A percentile compares a stretch with the other conserved stretches of the same genome.
phyloP scores from a whole-genome alignment of 139 green algal genomes.

The Ostreobium quekettii region DNA sequence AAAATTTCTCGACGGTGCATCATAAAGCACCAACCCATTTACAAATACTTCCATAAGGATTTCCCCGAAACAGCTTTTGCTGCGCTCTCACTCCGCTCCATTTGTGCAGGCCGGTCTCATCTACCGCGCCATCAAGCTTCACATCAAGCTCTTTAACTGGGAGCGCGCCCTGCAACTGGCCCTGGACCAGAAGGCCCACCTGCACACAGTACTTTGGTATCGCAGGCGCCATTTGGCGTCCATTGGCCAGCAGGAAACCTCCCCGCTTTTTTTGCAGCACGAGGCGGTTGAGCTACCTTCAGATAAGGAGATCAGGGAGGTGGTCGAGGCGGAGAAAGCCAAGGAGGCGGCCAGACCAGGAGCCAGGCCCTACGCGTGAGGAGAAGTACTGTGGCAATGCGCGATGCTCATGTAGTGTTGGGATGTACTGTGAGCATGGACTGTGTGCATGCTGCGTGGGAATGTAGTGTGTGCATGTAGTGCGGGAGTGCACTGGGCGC shows the following conservation, averaged over 20 bases:
- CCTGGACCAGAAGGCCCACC: conserved; percentile 54
- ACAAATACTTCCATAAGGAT: too few species aligned
- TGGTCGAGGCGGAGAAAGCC: conserved; percentile 45
- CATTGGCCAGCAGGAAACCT: conserved; percentile 31
- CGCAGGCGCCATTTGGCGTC: conserved; percentile 19
- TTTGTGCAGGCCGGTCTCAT: conserved; percentile 47
- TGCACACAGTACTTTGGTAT: conserved; percentile 63
- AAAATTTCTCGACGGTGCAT: too few species aligned
- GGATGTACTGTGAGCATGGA: too few species aligned
- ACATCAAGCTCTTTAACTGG: conserved; percentile 58
- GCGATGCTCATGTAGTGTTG: too few species aligned
- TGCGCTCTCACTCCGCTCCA: too few species aligned
- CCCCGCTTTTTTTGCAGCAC: conserved; percentile 33
- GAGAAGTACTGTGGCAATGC: too few species aligned
- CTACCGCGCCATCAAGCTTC: conserved; percentile 72
- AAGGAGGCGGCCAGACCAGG: conserved; percentile 43
- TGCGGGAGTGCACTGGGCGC: too few species aligned
- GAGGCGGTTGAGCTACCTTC: conserved; percentile 10
- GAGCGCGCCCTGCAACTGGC: conserved; percentile 60
- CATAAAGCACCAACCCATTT: too few species aligned
- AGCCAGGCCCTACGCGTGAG: conserved; percentile 39
- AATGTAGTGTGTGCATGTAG: too few species aligned
- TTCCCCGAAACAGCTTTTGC: too few species aligned
- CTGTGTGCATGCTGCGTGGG: too few species aligned
- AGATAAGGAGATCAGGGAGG: conserved; percentile 28